Base-by-base conservation (phyloP, 495 filamentous ascomycete genomes). In the Annulohypoxylon maeteangense region DNA sequence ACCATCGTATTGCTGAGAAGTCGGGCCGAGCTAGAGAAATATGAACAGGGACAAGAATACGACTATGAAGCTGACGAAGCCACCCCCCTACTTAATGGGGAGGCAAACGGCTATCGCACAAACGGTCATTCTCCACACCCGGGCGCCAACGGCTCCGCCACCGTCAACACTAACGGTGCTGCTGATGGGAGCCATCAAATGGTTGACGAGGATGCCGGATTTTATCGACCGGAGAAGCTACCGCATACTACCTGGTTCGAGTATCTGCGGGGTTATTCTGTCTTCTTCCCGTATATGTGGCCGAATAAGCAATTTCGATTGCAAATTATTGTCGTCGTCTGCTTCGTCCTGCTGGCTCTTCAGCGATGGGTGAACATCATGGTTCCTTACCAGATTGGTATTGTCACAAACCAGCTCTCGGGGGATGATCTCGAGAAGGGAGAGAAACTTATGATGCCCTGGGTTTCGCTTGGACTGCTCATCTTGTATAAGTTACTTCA, bases 281-380 rank as follows among this genome's bases (percentile, higher is more conserved):
- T 97, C 22, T 96, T 98, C 80, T 94, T 97, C 79, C 94, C 93
- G 0, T 98, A 97, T 75, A 88, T 97, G 44, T 98, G 95, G 95
- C 95, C 75, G 11, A 64, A 64, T 63, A 93, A 93, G 72, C 88
- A 92, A 25, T 79, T 83, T 34, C 82, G 81, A 69, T 83, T 97
- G 22, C 91, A 97, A 81, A 54, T 91, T 23, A 81, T 92, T 42
- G 91, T 95, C n/a, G 67, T 96, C 3, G 65, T 92, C 38, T 97
- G 95, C 80, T 91, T 97, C 70, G 31, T 87, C 22, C 84, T 98
- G 42, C 86, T 96, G 18, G 77, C 95, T 42, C 67, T 90, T 12
- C 93, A 97, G 79, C 89, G 94, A 65, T 83, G 86, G 42, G 84
- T 97, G 74, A 97, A 97, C 77, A 85, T 94, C 20, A 77, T 93